Conservation (phyloP, 169 alveolate genomes). For the Babesia ovis region DNA sequence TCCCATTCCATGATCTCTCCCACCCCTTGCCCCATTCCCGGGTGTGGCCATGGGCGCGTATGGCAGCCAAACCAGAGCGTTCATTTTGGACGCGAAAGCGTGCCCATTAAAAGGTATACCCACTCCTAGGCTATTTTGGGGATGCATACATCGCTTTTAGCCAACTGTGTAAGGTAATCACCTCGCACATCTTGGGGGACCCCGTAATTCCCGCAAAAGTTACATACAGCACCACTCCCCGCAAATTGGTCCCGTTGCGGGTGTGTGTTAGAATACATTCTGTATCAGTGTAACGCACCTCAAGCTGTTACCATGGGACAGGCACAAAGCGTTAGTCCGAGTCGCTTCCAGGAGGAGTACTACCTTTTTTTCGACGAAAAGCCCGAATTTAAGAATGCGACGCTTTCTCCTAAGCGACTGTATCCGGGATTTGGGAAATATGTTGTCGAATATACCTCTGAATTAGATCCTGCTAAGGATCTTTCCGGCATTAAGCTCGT, state of each 20-base stretch:
- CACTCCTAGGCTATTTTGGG: not conserved
- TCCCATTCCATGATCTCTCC: slow-evolving; percentile 1
- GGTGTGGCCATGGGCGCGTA: slow-evolving; percentile 7
- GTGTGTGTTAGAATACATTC: not conserved
- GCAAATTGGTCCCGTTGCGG: not conserved
- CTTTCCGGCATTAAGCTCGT: not conserved
- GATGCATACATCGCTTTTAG: not conserved
- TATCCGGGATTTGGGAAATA: not conserved
- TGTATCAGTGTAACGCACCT: not conserved
- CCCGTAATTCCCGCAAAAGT: not conserved
- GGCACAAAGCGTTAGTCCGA: slow-evolving; percentile 24
- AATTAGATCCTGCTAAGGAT: not conserved
- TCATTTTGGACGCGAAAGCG: not conserved
- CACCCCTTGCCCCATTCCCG: slow-evolving; percentile 28
- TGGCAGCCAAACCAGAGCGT: not conserved
- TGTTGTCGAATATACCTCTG: not conserved
- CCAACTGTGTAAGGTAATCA: slow-evolving; percentile 12
- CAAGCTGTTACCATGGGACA: slow-evolving; percentile 28
- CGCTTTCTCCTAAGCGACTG: not conserved
- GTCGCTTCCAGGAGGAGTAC: slow-evolving; percentile 36
- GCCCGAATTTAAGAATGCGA: not conserved
- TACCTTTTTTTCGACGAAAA: slow-evolving; percentile 35
- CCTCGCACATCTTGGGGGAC: not conserved
- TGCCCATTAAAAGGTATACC: not conserved
- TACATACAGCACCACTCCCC: not conserved